phyloP scores from a whole-genome alignment of 176 grass and related monocot genomes.

The Aegilops longissima region DNA sequence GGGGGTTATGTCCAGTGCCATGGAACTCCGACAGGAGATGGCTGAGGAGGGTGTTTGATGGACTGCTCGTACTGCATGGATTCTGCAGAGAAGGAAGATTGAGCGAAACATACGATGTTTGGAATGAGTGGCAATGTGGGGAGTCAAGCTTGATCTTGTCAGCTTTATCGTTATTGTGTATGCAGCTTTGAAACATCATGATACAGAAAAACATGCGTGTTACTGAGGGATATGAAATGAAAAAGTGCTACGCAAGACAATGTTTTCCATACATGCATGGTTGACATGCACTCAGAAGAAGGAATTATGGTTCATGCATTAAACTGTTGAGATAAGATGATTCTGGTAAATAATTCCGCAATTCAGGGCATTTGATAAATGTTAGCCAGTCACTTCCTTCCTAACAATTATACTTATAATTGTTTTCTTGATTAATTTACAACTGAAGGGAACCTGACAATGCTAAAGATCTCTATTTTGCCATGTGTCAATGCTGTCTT shows the following conservation, averaged over 20 bases:
- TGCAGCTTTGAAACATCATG: background rate
- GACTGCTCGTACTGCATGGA: background rate
- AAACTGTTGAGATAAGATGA: too few relatives aligned
- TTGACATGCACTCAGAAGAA: background rate
- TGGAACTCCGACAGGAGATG: background rate
- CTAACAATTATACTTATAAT: too few relatives aligned
- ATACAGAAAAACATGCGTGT: background rate
- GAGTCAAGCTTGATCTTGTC: constrained; percentile 16
- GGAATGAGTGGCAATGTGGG: background rate
- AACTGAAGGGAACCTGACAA: too few relatives aligned
- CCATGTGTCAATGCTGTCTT: too few relatives aligned
- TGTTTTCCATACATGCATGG: constrained; percentile 8
- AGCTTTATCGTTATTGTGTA: background rate
- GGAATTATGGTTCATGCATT: too few relatives aligned
- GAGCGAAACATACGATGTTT: too few relatives aligned
- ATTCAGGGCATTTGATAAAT: too few relatives aligned
- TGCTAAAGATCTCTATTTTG: too few relatives aligned
- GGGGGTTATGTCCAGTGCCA: background rate
- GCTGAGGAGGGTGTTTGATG: background rate
- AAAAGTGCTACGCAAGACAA: background rate
- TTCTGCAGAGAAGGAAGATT: too few relatives aligned
- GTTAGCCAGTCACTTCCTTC: too few relatives aligned
- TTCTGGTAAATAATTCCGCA: too few relatives aligned
- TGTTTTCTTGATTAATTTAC: too few relatives aligned
- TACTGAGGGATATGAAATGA: background rate